Evolutionary conservation across 2,329 filamentous ascomycete species (phyloP).

Genomic region (Elsinoe australis): DNA sequence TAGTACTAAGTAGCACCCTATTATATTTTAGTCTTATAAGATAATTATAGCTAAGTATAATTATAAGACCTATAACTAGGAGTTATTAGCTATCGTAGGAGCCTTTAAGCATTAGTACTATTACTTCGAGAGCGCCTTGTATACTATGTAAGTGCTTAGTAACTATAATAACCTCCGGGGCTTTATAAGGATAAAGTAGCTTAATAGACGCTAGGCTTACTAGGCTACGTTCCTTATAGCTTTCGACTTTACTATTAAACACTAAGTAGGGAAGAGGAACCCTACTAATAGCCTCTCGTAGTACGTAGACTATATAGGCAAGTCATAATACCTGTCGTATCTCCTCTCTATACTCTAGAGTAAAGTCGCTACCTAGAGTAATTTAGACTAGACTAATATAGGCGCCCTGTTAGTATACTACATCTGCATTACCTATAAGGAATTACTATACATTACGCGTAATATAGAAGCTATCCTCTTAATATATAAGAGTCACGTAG

Average conservation of each 20-base stretch:
- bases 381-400: too few relatives aligned
- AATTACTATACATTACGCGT: too few relatives aligned
- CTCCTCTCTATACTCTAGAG: too few relatives aligned
- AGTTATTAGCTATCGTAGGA: slow-evolving; percentile 19
- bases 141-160: slow-evolving; percentile 7
- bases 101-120: slow-evolving; percentile 18
- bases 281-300: slow-evolving; percentile 14
- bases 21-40: slow-evolving; percentile 16
- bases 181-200: slow-evolving; percentile 1
- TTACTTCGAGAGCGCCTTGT: slow-evolving; percentile 16
- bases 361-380: too few relatives aligned
- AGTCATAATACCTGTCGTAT: not conserved
- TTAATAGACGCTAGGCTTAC: slow-evolving; percentile 11
- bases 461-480: too few relatives aligned
- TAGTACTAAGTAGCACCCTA: slow-evolving; percentile 10
- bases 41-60: slow-evolving; percentile 10
- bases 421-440: too few relatives aligned
- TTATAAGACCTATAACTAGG: slow-evolving; percentile 19
- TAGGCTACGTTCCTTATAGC: slow-evolving; percentile 17
- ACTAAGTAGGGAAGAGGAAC: slow-evolving; percentile 13
- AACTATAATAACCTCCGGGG: slow-evolving; percentile 19
- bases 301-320: slow-evolving; percentile 14
- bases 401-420: too few relatives aligned
- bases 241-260: slow-evolving; percentile 18
- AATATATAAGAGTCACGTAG: too few relatives aligned